Evolutionary conservation across 495 filamentous ascomycete species (phyloP).

Genomic region (Evernia prunastri): DNA sequence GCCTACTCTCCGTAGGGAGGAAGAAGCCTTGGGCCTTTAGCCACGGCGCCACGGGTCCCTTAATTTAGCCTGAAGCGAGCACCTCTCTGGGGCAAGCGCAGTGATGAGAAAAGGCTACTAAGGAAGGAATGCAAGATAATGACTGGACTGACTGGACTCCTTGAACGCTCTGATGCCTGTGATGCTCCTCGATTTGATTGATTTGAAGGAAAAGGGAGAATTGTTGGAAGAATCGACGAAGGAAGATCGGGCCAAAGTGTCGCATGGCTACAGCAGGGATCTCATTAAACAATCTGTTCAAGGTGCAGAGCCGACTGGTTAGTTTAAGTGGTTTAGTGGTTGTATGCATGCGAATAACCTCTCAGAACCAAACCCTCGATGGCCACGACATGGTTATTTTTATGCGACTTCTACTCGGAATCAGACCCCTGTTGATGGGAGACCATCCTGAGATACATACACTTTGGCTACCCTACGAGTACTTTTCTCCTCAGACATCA

Average conservation of each 20-base stretch:
- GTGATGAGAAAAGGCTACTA: constrained; percentile 3
- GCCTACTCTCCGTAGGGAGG: neutral
- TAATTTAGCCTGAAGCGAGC: neutral
- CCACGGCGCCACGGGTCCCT: neutral
- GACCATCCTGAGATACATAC: no score
- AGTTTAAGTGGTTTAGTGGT: no score
- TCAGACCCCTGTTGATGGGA: neutral
- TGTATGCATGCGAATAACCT: neutral
- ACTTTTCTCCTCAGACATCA: no score
- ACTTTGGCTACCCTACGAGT: no score
- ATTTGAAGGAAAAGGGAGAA: neutral
- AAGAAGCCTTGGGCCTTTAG: neutral
- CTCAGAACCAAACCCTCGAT: constrained; percentile 4
- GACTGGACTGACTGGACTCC: no score
- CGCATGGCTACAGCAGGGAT: constrained; percentile 12
- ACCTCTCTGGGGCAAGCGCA: neutral
- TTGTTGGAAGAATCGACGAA: neutral
- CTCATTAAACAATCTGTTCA: neutral
- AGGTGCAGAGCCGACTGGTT: neutral
- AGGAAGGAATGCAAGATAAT: neutral
- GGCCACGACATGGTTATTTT: neutral
- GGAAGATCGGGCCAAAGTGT: constrained; percentile 10
- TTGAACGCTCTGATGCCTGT: neutral
- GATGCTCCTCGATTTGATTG: no score
- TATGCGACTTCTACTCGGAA: neutral